Conservation (phyloP, 2,329 filamentous ascomycete species). For the Bipolaris bicolor region DNA sequence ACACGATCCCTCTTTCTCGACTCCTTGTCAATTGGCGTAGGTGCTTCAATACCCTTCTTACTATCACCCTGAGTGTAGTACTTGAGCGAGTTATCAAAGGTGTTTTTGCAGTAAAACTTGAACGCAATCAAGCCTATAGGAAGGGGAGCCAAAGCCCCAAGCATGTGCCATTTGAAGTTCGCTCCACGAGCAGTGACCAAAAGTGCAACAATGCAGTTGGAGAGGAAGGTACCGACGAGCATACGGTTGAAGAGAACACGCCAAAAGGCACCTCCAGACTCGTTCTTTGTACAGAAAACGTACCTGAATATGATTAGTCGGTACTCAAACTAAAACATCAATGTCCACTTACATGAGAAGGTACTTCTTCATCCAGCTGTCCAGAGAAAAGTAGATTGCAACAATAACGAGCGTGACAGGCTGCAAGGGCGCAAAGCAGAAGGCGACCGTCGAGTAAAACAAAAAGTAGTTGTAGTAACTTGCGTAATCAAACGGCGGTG, state of each 20-base stretch:
- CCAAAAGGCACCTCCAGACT: conserved; percentile 94
- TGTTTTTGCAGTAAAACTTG: conserved; percentile 79
- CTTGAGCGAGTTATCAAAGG: conserved; percentile 79
- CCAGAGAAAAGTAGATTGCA: conserved; percentile 86
- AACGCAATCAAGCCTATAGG: conserved; percentile 80
- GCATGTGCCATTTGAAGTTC: conserved; percentile 57
- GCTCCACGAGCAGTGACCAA: conserved; percentile 72
- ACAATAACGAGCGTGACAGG: conserved; percentile 85
- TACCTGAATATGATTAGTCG: conserved; percentile 49
- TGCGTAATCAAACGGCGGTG: conserved; percentile 91
- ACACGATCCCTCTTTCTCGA: conserved; percentile 67
- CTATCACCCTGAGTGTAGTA: conserved; percentile 75
- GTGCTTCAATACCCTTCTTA: conserved; percentile 57
- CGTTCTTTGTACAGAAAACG: conserved; percentile 94
- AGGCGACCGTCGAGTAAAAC: conserved; percentile 87
- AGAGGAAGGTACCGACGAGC: conserved; percentile 78
- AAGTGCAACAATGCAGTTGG: conserved; percentile 79
- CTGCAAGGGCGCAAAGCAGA: conserved; percentile 85
- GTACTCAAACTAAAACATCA: neutral
- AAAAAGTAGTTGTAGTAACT: conserved; percentile 98
- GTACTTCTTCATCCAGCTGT: conserved; percentile 94
- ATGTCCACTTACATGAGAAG: conserved; percentile 67
- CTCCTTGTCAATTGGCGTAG: conserved; percentile 51
- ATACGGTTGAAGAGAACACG: conserved; percentile 90
- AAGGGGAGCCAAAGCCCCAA: conserved; percentile 74